Evolutionary conservation across 495 filamentous ascomycete genomes (phyloP).

Genomic region (Mytilinidion resinicola): DNA sequence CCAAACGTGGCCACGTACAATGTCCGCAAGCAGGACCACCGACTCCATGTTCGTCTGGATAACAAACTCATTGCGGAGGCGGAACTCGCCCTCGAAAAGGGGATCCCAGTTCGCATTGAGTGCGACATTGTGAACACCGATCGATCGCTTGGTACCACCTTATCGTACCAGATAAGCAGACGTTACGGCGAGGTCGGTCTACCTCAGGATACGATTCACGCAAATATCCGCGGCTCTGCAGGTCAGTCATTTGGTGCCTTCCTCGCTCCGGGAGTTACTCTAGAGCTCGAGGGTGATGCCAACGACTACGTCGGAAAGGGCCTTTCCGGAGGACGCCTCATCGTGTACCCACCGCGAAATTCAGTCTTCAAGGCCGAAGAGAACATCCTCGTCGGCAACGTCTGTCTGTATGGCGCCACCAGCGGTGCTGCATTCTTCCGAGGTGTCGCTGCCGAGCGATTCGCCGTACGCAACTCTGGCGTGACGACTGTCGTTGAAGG

Average conservation of each 20-base stretch:
- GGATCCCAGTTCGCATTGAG: conserved; percentile 89
- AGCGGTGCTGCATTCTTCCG: conserved; percentile 95
- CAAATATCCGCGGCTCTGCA: conserved; percentile 97
- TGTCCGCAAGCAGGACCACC: conserved; percentile 96
- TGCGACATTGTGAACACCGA: conserved; percentile 99
- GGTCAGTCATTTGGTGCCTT: conserved; percentile 97
- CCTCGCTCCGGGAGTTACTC: conserved; percentile 88
- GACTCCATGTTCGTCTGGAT: conserved; percentile 87
- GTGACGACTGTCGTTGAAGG: conserved; percentile 96
- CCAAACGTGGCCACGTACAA: conserved; percentile 98
- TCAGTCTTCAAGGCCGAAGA: conserved; percentile 97
- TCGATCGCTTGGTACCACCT: conserved; percentile 85
- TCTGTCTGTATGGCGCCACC: conserved; percentile 95
- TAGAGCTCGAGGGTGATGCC: conserved; percentile 94
- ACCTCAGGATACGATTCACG: conserved; percentile 91
- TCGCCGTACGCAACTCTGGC: conserved; percentile 96
- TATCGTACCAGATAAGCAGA: conserved; percentile 95
- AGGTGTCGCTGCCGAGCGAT: conserved; percentile 93
- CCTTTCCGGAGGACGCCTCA: conserved; percentile 89
- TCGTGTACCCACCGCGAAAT: conserved; percentile 90
- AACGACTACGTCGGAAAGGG: conserved; percentile 99
- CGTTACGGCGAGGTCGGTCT: conserved; percentile 85
- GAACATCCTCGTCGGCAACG: conserved; percentile 94
- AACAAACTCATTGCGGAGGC: conserved; percentile 99
- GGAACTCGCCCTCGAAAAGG: conserved; percentile 93